Percentiles rank a stretch among this genome's conserved stretches.
Evolutionary conservation across 164 flowering plant species (phyloP).

Genomic region (Nymphaea colorata): DNA sequence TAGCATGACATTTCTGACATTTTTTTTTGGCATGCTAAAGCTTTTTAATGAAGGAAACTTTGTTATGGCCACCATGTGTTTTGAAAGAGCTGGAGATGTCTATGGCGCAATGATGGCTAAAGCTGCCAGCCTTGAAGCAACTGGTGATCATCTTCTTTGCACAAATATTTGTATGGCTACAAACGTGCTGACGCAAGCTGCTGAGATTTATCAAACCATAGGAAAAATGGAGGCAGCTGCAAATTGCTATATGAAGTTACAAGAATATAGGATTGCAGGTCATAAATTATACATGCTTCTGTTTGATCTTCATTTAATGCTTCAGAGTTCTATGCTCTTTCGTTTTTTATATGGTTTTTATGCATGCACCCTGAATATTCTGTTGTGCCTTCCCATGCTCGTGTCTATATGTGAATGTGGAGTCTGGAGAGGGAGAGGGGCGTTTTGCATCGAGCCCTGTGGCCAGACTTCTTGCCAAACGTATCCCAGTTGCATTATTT

Average conservation of each 20-base stretch:
- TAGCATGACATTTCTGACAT: no score
- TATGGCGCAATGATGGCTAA: slow-evolving; percentile 40
- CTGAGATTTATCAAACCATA: slow-evolving; percentile 49
- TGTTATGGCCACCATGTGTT: slow-evolving; percentile 73
- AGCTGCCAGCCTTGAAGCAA: slow-evolving; percentile 44
- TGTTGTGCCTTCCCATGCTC: neutral
- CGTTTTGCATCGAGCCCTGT: no score
- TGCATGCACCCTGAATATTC: no score
- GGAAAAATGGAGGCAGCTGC: slow-evolving; percentile 54
- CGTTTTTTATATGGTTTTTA: no score
- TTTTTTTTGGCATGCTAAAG: slow-evolving; percentile 17
- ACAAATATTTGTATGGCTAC: slow-evolving; percentile 32
- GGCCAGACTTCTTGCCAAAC: no score
- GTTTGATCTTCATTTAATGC: no score
- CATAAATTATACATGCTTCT: neutral
- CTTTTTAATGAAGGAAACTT: slow-evolving; percentile 44
- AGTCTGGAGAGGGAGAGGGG: no score
- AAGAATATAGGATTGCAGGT: slow-evolving; percentile 58
- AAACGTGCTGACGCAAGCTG: slow-evolving; percentile 33
- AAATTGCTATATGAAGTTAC: slow-evolving; percentile 37
- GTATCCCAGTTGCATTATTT: no score
- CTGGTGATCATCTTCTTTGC: slow-evolving; percentile 28
- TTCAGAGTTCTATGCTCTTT: no score
- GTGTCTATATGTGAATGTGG: neutral
- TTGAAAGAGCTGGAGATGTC: slow-evolving; percentile 57